Base-by-base conservation (phyloP, 2,329 filamentous ascomycete genomes). In the Remersonia thermophila region DNA sequence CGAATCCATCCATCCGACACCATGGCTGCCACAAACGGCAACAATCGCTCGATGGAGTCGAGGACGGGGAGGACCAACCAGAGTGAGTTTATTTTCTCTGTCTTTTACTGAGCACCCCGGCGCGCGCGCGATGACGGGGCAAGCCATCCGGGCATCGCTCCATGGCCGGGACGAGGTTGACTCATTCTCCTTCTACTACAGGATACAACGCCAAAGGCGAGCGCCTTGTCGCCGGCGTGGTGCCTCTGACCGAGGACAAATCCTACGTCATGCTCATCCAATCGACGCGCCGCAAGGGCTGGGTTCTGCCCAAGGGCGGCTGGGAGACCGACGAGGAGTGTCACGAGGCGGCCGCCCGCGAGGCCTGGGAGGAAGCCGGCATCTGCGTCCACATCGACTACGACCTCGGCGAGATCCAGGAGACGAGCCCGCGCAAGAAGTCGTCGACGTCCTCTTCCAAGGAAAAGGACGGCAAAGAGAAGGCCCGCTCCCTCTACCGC, bases 341-440 rank as follows among this genome's bases (percentile, higher is more conserved):
- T 45, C 76, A 81, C 43, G 74, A 89, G 56, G 83, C 91, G 39
- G 91, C 91, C 38, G 61, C 80, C 67, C 67, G 91, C 48, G 91
- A 98, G 61, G 91, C 91, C 42, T 96, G 91, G 91, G 91, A 96
- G 65, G 91, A 96, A 64, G 91, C 87, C 29, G 91, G 91, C 52
- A 93, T 96, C 53, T 69, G 82, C 51, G 83, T 89, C 59, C 80
- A 74, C 40, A 79, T 95, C 58, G 78, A 81, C 51, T 81, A 80
- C 56, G 85, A 94, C 58, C 71, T 98, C 34, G 87, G 87, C 45
- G 72, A 80, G 46, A 93, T 98, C 49, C 66, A 78, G 37, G 91
- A 98, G 61, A 82, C 77, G 56, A 76, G 86, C 39, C 72, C 84
- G 6, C 84, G 83, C 27, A 89, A 89, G 57, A 73, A 49, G 36